Evolutionary conservation across 441 rosid genomes (phyloP).

Genomic region (Adansonia grandidieri): DNA sequence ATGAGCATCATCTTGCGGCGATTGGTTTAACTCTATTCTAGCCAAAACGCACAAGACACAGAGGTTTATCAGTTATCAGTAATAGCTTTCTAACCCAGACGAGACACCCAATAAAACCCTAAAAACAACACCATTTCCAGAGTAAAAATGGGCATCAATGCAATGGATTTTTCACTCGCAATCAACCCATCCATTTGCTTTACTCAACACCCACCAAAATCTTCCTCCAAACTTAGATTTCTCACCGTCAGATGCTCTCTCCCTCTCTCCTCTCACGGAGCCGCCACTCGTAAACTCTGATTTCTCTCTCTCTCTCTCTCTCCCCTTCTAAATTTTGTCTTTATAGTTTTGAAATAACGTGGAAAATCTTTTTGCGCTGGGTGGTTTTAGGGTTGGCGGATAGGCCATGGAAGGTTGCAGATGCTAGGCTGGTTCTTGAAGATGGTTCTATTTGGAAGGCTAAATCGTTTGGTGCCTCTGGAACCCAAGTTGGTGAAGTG

Average conservation of each 20-base stretch:
- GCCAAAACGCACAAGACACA: not conserved
- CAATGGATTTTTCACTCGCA: conserved; percentile 31
- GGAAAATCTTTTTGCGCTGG: not conserved
- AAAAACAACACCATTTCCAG: not conserved
- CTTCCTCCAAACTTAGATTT: conserved; percentile 35
- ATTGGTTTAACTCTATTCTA: not conserved
- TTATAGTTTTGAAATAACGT: not conserved
- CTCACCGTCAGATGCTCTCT: conserved; percentile 55
- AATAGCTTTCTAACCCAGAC: not conserved
- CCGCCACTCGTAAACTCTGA: conserved; percentile 47
- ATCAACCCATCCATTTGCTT: conserved; percentile 27
- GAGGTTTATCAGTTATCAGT: not conserved
- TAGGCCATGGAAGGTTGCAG: conserved; percentile 79
- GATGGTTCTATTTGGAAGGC: conserved; percentile 95
- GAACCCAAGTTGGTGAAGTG: conserved; percentile 92
- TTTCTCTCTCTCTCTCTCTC: not conserved
- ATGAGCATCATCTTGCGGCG: not conserved
- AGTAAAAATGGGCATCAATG: conserved; percentile 34
- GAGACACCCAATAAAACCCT: not conserved
- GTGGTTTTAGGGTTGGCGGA: conserved; percentile 50
- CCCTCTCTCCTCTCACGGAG: conserved; percentile 43
- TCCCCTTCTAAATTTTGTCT: not conserved
- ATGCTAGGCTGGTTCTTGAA: conserved; percentile 87
- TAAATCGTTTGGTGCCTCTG: conserved; percentile 90
- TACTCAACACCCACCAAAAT: conserved; percentile 23